Conservation (phyloP, 2,329 filamentous ascomycete genomes). For the Albophoma yamanashiensis region DNA sequence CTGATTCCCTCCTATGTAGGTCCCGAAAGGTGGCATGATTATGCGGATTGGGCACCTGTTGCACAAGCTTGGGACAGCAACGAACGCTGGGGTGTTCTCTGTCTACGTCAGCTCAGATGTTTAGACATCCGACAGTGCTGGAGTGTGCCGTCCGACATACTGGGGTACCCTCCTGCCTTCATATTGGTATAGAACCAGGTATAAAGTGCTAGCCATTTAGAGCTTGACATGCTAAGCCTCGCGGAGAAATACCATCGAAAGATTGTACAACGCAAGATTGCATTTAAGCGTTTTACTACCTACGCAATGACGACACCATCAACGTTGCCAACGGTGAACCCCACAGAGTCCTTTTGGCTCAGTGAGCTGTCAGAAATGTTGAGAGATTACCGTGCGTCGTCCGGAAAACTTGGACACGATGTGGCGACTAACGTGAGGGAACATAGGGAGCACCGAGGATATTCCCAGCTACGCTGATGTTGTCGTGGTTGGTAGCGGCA, state of each 20-base stretch:
- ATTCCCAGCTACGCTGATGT: background rate
- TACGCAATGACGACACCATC: background rate
- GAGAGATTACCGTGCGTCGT: background rate
- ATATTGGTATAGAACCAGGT: background rate
- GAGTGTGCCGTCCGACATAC: background rate
- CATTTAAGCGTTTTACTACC: background rate
- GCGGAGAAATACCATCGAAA: background rate
- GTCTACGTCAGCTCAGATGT: background rate
- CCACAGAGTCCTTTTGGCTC: background rate
- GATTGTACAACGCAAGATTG: background rate
- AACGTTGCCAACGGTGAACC: background rate
- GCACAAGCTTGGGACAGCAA: background rate
- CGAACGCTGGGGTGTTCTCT: background rate
- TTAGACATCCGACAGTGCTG: background rate
- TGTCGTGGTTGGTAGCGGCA: background rate
- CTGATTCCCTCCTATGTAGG: background rate
- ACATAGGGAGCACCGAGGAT: background rate
- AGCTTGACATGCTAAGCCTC: background rate
- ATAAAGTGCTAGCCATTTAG: background rate
- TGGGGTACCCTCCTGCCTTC: background rate
- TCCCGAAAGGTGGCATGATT: background rate
- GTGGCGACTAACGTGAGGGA: background rate
- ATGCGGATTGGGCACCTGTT: background rate
- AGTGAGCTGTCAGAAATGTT: background rate
- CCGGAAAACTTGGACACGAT: background rate